Percentiles rank a stretch among this genome's conserved stretches.
Evolutionary conservation across 768 basidiomycete genomes (phyloP).

Genomic region (Amanita pallidorosea): DNA sequence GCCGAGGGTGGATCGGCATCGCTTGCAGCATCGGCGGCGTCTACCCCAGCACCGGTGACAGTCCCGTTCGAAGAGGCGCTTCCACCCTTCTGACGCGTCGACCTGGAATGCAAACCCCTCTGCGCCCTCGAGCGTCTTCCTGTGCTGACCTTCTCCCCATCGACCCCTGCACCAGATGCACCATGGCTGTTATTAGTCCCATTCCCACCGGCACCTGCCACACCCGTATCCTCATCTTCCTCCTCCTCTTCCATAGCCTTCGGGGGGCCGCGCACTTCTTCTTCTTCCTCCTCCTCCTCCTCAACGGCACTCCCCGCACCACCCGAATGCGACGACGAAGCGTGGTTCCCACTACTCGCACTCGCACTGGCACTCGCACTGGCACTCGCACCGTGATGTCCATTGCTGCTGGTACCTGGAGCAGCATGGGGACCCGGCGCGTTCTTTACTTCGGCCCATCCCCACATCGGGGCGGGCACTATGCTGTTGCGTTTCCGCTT

Average conservation of each 20-base stretch:
- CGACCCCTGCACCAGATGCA: neutral
- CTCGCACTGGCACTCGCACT: neutral
- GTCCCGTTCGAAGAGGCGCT: conserved; percentile 1
- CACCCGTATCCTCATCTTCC: conserved; percentile 8
- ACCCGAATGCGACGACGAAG: conserved; percentile 1
- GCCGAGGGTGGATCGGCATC: neutral
- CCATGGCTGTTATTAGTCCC: neutral
- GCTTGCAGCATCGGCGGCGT: neutral
- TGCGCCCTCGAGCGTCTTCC: neutral
- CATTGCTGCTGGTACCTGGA: neutral
- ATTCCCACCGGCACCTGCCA: neutral
- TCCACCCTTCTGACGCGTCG: conserved; percentile 1
- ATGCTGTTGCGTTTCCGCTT: conserved; percentile 54
- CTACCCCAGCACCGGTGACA: neutral
- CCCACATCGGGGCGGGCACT: conserved; percentile 80
- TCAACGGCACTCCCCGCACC: conserved; percentile 6
- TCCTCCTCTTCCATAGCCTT: conserved; percentile 7
- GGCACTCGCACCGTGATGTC: neutral
- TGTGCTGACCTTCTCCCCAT: neutral
- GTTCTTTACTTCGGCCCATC: conserved; percentile 43
- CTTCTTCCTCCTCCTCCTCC: conserved; percentile 14
- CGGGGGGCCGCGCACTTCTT: conserved; percentile 7
- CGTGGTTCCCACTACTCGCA: neutral
- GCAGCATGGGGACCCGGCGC: neutral
- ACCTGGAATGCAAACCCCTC: neutral